These are phyloP conservation scores for Ustilago hordei DNA, from an alignment of 1,284 basidiomycete genomes.

Conservation along the genomic window DNA sequence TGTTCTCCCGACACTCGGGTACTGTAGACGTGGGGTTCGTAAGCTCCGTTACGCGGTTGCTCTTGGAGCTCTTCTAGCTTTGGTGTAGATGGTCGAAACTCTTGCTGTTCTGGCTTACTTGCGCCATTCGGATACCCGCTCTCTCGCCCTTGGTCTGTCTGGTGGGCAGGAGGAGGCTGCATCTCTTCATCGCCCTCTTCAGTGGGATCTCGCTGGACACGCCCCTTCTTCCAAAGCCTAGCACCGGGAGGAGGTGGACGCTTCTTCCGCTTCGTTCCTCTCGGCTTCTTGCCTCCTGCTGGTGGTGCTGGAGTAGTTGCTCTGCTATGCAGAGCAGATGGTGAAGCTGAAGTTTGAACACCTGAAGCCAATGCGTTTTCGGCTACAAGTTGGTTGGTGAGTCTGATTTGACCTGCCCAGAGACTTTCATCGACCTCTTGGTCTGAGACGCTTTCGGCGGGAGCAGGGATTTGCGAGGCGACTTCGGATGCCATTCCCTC, in stretches of 20 bases:
- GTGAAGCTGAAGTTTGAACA: conserved; percentile 16
- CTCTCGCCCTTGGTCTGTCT: not conserved
- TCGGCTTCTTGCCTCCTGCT: conserved; percentile 4
- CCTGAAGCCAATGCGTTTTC: conserved; percentile 11
- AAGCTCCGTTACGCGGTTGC: not conserved
- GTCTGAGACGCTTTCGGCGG: conserved; percentile 21
- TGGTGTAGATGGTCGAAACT: not conserved
- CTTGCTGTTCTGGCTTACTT: not conserved
- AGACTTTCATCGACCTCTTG: conserved; percentile 38
- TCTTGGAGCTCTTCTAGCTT: not conserved
- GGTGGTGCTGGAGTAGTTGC: conserved; percentile 18
- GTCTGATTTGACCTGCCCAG: conserved; percentile 40
- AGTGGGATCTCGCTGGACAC: conserved; percentile 35
- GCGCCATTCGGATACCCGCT: conserved; percentile 2
- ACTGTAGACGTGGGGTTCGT: not conserved
- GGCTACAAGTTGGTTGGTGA: conserved; percentile 20
- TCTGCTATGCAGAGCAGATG: conserved; percentile 20
- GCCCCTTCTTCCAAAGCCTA: conserved; percentile 47
- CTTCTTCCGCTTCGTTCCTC: conserved; percentile 37
- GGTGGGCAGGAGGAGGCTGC: not conserved
- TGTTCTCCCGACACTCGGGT: not conserved
- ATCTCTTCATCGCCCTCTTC: conserved; percentile 12
- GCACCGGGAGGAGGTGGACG: conserved; percentile 44
- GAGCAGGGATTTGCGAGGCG: conserved; percentile 18
- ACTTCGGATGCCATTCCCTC: conserved; percentile 21